Conservation (phyloP, 108 stramenopile genomes). For the Cyclostephanos tholiformis region DNA sequence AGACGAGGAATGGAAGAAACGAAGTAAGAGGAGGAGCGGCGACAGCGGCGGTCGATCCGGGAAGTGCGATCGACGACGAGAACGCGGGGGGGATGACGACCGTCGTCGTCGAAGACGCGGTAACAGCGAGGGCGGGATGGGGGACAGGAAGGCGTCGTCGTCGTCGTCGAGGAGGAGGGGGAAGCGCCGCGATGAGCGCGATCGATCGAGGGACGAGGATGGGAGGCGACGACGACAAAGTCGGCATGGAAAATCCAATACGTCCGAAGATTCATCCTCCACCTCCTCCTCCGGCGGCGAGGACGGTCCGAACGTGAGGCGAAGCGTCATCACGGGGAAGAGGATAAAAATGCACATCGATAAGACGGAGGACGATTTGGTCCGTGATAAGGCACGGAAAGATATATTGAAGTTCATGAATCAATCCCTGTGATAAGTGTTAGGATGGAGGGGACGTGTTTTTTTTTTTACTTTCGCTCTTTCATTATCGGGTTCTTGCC, state of each 20-base stretch:
- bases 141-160: slow-evolving; percentile 13
- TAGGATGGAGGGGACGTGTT: neutral
- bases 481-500: no score
- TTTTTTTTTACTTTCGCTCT: neutral
- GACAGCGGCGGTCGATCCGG: no score
- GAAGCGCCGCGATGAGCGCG: slow-evolving; percentile 19
- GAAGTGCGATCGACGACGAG: neutral
- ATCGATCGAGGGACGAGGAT: neutral
- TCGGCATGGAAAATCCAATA: slow-evolving; percentile 19
- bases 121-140: neutral
- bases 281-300: slow-evolving; percentile 29
- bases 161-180: no score
- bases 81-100: slow-evolving; percentile 6
- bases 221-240: neutral
- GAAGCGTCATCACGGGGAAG: slow-evolving; percentile 82
- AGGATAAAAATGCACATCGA: slow-evolving; percentile 85
- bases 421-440: slow-evolving; percentile 51
- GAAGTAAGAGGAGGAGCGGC: no score
- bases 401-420: slow-evolving; percentile 85
- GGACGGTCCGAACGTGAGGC: slow-evolving; percentile 48
- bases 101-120: slow-evolving; percentile 16
- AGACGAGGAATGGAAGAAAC: neutral
- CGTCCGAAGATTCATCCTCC: slow-evolving; percentile 17
- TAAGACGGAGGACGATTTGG: slow-evolving; percentile 80
- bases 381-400: slow-evolving; percentile 74